A percentile compares a stretch with the other conserved stretches of the same genome.
Evolutionary conservation across 345 rosid species (phyloP).

Genomic region (Ricinus communis): DNA sequence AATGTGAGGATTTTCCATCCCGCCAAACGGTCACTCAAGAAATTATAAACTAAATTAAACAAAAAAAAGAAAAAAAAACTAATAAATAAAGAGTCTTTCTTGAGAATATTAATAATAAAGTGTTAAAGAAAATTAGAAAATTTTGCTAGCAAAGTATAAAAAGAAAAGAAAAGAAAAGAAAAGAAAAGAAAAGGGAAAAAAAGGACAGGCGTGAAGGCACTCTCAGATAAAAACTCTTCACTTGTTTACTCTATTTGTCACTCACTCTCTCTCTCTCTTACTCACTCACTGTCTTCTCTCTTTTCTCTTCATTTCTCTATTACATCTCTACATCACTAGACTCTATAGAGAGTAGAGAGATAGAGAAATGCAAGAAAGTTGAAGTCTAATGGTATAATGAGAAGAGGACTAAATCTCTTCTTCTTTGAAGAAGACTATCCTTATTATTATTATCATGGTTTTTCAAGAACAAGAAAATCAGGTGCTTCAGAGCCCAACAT

Average conservation of each 20-base stretch:
- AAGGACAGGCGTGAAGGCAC: conserved; percentile 51
- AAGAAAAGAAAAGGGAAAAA: background rate
- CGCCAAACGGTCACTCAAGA: conserved; percentile 20
- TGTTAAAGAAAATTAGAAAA: too few relatives aligned
- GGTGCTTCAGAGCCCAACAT: conserved; percentile 32
- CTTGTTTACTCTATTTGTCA: conserved; percentile 29
- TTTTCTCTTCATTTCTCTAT: conserved; percentile 2
- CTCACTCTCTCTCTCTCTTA: conserved; percentile 6
- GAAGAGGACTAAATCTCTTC: conserved; percentile 44
- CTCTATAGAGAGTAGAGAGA: conserved; percentile 18
- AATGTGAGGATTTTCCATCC: conserved; percentile 1
- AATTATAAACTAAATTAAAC: conserved; percentile 12
- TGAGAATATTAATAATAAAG: too few relatives aligned
- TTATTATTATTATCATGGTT: conserved; percentile 37
- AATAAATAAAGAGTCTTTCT: too few relatives aligned
- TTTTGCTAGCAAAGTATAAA: too few relatives aligned
- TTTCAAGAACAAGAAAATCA: conserved; percentile 45
- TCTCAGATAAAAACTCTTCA: conserved; percentile 48
- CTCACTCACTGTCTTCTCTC: conserved; percentile 10
- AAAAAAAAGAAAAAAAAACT: background rate
- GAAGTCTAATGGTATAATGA: conserved; percentile 50
- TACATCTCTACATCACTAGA: conserved; percentile 12
- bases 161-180: too few relatives aligned
- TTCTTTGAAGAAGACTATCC: conserved; percentile 40
- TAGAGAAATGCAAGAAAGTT: conserved; percentile 19